phyloP scores from a whole-genome alignment of 2,329 filamentous ascomycete genomes.

The Xylariaceae sp. region DNA sequence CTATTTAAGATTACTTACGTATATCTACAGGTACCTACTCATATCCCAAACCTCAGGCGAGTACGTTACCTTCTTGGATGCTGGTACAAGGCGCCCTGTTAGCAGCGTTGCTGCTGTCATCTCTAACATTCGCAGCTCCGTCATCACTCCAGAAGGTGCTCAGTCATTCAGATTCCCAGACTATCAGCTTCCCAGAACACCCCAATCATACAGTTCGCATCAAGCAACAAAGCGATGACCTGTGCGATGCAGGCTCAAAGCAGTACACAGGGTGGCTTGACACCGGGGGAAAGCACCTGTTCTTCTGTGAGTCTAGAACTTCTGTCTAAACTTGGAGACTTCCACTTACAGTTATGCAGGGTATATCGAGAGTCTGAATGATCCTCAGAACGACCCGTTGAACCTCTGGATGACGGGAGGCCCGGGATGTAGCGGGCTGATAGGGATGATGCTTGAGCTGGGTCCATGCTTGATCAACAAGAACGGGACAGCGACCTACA shows the following conservation, averaged over 20 bases:
- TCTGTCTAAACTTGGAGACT: not conserved
- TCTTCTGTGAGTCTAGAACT: slow-evolving; percentile 19
- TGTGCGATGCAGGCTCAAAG: slow-evolving; percentile 31
- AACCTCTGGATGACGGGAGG: slow-evolving; percentile 31
- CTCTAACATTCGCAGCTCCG: not conserved
- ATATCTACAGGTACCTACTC: not conserved
- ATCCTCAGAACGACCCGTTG: slow-evolving; percentile 24
- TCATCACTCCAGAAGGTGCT: not conserved
- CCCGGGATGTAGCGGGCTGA: slow-evolving; percentile 27
- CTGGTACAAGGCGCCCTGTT: not conserved
- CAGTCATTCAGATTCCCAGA: slow-evolving; percentile 1
- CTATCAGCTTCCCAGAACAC: slow-evolving; percentile 13
- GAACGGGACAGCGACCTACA: slow-evolving; percentile 45
- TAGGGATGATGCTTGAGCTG: slow-evolving; percentile 13
- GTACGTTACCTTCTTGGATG: not conserved
- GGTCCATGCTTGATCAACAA: slow-evolving; percentile 30
- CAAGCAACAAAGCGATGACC: slow-evolving; percentile 29
- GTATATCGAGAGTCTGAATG: slow-evolving; percentile 32
- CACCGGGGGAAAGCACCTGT: slow-evolving; percentile 23
- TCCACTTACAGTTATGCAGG: slow-evolving; percentile 1
- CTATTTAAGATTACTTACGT: not conserved
- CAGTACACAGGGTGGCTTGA: slow-evolving; percentile 37
- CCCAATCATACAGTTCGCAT: slow-evolving; percentile 32
- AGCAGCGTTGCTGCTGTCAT: not conserved
- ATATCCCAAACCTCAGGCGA: not conserved